Conservation (phyloP, 1,284 basidiomycete species). For the Malassezia sp. region DNA sequence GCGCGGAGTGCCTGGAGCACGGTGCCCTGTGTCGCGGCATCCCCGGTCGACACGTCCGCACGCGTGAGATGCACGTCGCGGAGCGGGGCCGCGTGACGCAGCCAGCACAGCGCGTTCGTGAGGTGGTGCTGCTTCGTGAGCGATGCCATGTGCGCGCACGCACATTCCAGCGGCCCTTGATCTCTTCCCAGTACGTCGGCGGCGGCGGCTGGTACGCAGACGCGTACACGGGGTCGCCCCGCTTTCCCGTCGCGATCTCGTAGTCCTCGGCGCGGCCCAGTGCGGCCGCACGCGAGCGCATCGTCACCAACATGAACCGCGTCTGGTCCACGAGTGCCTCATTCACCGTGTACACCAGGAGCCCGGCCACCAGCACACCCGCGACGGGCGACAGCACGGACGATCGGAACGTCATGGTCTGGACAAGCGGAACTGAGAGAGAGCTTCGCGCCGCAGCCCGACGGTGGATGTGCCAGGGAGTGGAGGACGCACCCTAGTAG, state of each 20-base stretch:
- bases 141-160: not conserved
- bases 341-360: conserved; percentile 9
- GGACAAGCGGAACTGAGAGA: no score
- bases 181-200: conserved; percentile 16
- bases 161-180: conserved; percentile 15
- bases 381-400: conserved; percentile 5
- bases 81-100: not conserved
- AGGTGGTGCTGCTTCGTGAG: conserved; percentile 8
- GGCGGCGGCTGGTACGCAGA: conserved; percentile 9
- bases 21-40: not conserved
- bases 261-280: conserved; percentile 6
- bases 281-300: conserved; percentile 4
- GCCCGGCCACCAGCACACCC: conserved; percentile 9
- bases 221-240: not conserved
- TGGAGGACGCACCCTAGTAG: no score
- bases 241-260: conserved; percentile 7
- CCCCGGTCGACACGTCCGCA: not conserved
- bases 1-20: conserved; percentile 8
- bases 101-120: not conserved
- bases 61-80: not conserved
- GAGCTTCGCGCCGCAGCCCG: no score
- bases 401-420: not conserved
- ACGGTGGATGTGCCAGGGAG: no score
- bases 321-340: conserved; percentile 15
- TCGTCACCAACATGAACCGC: conserved; percentile 6